These are phyloP conservation scores for Pseudognaphalium luteoalbum DNA, from an alignment of 129 eudicot genomes.

Conservation along the genomic window DNA sequence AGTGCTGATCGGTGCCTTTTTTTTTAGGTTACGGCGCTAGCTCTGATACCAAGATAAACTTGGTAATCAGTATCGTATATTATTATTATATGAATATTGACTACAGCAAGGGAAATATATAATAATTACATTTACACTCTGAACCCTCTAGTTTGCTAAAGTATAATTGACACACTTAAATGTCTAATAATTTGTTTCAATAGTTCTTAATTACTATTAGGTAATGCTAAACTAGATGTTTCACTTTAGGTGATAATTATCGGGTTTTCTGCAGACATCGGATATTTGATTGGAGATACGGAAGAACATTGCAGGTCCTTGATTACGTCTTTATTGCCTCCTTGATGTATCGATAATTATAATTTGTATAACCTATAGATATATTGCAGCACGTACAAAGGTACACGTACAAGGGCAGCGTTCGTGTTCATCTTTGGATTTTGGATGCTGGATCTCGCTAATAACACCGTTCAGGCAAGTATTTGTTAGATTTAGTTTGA, in stretches of 20 bases:
- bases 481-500: slow-evolving; percentile 6
- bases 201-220: slow-evolving; percentile 1
- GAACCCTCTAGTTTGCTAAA: no score
- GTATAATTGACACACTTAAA: no score
- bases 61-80: no score
- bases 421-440: slow-evolving; percentile 85
- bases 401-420: slow-evolving; percentile 92
- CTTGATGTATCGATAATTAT: neutral
- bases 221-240: slow-evolving; percentile 39
- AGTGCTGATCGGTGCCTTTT: no score
- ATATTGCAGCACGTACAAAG: slow-evolving; percentile 80
- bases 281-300: slow-evolving; percentile 89
- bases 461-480: slow-evolving; percentile 92
- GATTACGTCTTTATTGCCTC: slow-evolving; percentile 13
- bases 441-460: slow-evolving; percentile 99
- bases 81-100: no score
- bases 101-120: no score
- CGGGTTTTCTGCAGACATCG: slow-evolving; percentile 99
- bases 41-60: no score
- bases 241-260: slow-evolving; percentile 80
- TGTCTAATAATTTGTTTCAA: no score
- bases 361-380: slow-evolving; percentile 7
- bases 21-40: no score
- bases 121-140: no score
- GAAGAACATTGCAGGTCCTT: slow-evolving; percentile 90